A percentile compares a stretch with the other conserved stretches of the same genome.
phyloP scores from a whole-genome alignment of 768 basidiomycete species.

The Rhizopogon salebrosus region DNA sequence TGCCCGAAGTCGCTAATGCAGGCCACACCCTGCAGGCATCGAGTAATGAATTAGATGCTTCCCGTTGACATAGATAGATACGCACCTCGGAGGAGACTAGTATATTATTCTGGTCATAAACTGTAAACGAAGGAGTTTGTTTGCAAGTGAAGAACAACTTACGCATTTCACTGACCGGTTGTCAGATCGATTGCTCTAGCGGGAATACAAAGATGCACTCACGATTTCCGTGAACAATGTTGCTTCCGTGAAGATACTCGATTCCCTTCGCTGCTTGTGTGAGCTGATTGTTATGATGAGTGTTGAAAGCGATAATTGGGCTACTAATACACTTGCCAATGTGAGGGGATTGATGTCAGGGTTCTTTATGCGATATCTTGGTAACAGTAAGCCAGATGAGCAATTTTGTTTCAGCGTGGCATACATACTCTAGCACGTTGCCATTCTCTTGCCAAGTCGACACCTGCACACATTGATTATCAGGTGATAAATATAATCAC shows the following conservation, averaged over 20 bases:
- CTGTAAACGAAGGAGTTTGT: conserved; percentile 1
- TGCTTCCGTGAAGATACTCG: conserved; percentile 47
- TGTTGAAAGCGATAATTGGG: not conserved
- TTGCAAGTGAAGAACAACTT: conserved; percentile 19
- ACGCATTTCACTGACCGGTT: conserved; percentile 52
- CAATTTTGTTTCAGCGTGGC: conserved; percentile 7
- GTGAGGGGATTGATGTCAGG: conserved; percentile 34
- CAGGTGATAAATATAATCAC: not conserved
- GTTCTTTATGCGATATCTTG: conserved; percentile 37
- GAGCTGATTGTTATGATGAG: conserved; percentile 29
- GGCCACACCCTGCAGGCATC: conserved; percentile 43
- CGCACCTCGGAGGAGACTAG: conserved; percentile 47
- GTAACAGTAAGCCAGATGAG: not conserved
- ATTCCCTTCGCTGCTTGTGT: conserved; percentile 51
- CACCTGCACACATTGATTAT: conserved; percentile 31
- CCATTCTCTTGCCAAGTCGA: conserved; percentile 61
- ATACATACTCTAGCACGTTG: conserved; percentile 45
- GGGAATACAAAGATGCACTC: conserved; percentile 20
- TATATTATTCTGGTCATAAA: conserved; percentile 44
- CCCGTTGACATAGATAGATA: not conserved
- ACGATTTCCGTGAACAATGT: conserved; percentile 59
- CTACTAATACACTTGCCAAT: conserved; percentile 31
- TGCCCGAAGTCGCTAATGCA: conserved; percentile 63
- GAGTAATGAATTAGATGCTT: not conserved
- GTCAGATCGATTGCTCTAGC: conserved; percentile 1